Conservation (phyloP, 257 asterid genomes). For the Ajuga chamaepitys region DNA sequence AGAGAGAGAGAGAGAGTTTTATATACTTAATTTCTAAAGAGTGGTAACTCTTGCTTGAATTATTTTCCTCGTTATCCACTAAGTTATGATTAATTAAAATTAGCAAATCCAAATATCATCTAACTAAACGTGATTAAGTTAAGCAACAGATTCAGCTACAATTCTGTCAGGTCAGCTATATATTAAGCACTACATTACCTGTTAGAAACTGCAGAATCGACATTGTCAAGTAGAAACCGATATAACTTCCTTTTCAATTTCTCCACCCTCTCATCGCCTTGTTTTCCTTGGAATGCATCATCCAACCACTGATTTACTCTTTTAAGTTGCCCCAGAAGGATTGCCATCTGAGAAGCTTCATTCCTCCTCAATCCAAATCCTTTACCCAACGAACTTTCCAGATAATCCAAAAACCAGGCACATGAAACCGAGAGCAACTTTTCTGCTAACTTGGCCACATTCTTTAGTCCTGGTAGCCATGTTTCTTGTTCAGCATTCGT, state of each 20-base stretch:
- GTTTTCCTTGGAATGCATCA: constrained; percentile 32
- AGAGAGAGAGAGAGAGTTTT: neutral
- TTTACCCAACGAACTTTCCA: constrained; percentile 45
- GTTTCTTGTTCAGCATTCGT: constrained; percentile 19
- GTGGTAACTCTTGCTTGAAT: neutral
- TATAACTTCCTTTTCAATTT: constrained; percentile 56
- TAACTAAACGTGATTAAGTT: constrained; percentile 5
- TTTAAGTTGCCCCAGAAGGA: constrained; percentile 75
- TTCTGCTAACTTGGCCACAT: constrained; percentile 48
- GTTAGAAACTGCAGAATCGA: constrained; percentile 47
- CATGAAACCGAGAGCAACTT: constrained; percentile 48
- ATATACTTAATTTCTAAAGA: neutral
- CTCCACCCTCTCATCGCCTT: constrained; percentile 48
- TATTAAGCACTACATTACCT: constrained; percentile 19
- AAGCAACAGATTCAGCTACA: neutral
- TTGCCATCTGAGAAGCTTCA: constrained; percentile 31
- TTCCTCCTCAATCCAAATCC: constrained; percentile 38
- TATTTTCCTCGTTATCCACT: neutral
- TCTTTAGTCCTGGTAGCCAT: constrained; percentile 35
- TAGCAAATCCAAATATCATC: neutral
- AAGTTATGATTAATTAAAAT: constrained; percentile 3
- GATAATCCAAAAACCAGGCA: constrained; percentile 64
- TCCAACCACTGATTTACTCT: constrained; percentile 75
- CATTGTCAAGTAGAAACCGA: constrained; percentile 56
- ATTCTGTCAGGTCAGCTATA: constrained; percentile 1